Percentiles rank a stretch among this genome's conserved stretches.
These are phyloP conservation scores for Clitopilus passeckerianus DNA, from an alignment of 768 basidiomycete species.

Conservation along the genomic window DNA sequence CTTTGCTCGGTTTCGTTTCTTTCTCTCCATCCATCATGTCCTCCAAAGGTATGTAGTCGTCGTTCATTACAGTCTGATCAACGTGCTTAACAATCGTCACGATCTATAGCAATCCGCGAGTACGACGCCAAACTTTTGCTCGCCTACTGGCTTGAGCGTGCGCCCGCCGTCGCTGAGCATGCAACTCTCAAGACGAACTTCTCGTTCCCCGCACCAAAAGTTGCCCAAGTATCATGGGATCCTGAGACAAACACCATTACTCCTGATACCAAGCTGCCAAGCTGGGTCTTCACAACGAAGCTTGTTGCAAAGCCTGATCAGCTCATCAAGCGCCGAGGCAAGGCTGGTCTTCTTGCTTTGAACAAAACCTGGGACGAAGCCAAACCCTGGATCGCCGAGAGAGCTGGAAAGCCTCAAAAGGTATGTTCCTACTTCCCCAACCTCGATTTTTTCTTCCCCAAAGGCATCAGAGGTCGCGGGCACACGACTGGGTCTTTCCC, in stretches of 20 bases:
- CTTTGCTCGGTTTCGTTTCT: conserved; percentile 14
- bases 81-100: conserved; percentile 1
- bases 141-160: conserved; percentile 94
- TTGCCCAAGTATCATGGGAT: conserved; percentile 89
- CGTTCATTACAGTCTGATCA: not conserved
- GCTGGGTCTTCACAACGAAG: conserved; percentile 81
- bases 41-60: conserved; percentile 31
- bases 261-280: conserved; percentile 52
- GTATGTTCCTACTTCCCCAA: conserved; percentile 35
- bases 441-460: conserved; percentile 6
- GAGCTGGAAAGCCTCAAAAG: conserved; percentile 91
- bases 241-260: conserved; percentile 53
- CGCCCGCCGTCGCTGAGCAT: conserved; percentile 66
- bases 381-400: conserved; percentile 78
- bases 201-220: conserved; percentile 61
- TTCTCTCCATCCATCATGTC: conserved; percentile 31
- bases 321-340: conserved; percentile 99
- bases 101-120: conserved; percentile 69
- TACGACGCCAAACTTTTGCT: conserved; percentile 98
- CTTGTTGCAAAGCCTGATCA: conserved; percentile 97
- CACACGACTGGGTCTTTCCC: not conserved
- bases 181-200: conserved; percentile 51
- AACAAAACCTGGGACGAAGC: conserved; percentile 93
- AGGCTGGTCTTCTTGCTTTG: conserved; percentile 90
- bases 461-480: not conserved